Base-by-base conservation (phyloP, 306 rosid genomes). In the Spatholobus suberectus region DNA sequence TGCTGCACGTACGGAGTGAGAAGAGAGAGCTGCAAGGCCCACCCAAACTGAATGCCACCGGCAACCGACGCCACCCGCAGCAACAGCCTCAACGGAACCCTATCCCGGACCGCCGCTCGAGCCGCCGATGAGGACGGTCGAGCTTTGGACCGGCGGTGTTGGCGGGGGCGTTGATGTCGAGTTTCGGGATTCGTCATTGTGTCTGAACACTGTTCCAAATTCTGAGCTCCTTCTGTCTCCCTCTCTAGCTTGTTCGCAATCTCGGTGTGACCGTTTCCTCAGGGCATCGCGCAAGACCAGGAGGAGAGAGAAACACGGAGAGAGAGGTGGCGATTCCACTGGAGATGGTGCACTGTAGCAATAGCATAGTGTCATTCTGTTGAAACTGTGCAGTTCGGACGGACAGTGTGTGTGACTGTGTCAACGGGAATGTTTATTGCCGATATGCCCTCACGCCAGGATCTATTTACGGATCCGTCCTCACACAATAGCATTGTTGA, bases 21-120 rank as follows among this genome's bases (percentile, higher is more conserved):
- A 18, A 96, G 93, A 46, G 98, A 96, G 5, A 96, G 94, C 90
- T 96, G 98, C 54, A 96, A 37, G 35, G 99, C 99, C 99, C 99
- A 96, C 6, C 99, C 99, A 69, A 96, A 96, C 73, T 96, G 99
- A 61, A 96, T 96, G 18, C 99, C 99, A 11, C 95, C 83, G 9
- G 98, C 97, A 4, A 96, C 92, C 0, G 97, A 96, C 1, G 99
- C 93, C 13, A 96, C 92, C 2, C 90, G 88, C 11, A 96, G 85
- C 32, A 96, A 29, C 70, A 66, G 78, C 26, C 89, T 79, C 6
- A 96, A 87, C 5, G 90, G 89, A 41, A 88, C 85, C 81, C 92
- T 83, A 6, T 80, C 47, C 24, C 35, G 70, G 5, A 58, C 59
- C n/a, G 85, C 79, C 37, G 82, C 85, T 6, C 84, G 73, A 15